These are phyloP conservation scores for Xylariaceae sp. DNA, from an alignment of 2,329 filamentous ascomycete genomes.

Conservation along the genomic window DNA sequence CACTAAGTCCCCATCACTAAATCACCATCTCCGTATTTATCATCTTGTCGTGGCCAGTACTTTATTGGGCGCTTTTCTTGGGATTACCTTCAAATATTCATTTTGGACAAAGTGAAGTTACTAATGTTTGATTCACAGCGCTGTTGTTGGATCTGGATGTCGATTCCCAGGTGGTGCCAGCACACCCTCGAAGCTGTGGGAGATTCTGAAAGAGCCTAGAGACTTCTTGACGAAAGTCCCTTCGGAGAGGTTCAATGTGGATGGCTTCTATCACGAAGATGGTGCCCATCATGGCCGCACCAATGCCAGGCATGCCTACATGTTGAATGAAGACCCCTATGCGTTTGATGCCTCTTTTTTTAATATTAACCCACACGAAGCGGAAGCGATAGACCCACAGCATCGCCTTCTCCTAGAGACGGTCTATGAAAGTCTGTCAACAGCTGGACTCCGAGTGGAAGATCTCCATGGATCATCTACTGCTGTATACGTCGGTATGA, in stretches of 20 bases:
- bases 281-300: background rate
- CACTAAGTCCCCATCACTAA: too few species aligned
- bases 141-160: background rate
- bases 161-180: background rate
- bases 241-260: background rate
- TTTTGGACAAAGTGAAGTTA: too few species aligned
- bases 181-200: background rate
- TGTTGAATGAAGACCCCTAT: background rate
- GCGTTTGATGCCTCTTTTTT: background rate
- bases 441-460: background rate
- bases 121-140: too few species aligned
- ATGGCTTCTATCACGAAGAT: background rate
- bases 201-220: background rate
- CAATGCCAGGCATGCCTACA: background rate
- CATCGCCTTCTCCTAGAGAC: background rate
- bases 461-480: conserved; percentile 9
- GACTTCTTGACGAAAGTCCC: background rate
- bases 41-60: too few species aligned
- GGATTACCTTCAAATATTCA: too few species aligned
- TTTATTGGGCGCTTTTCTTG: too few species aligned
- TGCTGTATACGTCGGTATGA: conserved; percentile 6
- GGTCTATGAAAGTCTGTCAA: background rate
- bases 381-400: background rate
- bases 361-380: background rate
- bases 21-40: too few species aligned